A percentile compares a stretch with the other conserved stretches of the same genome.
These are phyloP conservation scores for Canavalia gladiata DNA, from an alignment of 306 rosid species.

Conservation along the genomic window DNA sequence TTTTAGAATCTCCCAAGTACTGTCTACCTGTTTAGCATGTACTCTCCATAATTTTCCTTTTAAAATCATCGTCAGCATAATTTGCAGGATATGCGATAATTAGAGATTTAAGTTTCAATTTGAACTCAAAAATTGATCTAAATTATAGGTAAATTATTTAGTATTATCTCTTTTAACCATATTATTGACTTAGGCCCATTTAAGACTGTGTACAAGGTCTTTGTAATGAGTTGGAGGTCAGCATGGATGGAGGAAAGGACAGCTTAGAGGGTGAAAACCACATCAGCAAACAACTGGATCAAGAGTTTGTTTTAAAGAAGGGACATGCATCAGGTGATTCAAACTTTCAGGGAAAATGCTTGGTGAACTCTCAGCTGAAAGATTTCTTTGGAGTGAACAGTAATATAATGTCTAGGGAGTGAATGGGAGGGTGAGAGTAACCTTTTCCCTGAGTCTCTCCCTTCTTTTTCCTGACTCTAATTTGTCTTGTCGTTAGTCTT, in stretches of 20 bases:
- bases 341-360: background rate
- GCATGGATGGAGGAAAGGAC: background rate
- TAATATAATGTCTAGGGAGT: background rate
- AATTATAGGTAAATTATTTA: background rate
- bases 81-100: background rate
- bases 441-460: background rate
- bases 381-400: background rate
- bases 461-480: background rate
- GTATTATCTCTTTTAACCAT: background rate
- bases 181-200: background rate
- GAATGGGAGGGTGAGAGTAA: background rate
- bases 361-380: background rate
- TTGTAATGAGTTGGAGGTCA: background rate
- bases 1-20: conserved; percentile 11
- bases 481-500: background rate
- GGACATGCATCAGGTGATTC: background rate
- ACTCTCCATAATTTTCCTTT: conserved; percentile 4
- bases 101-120: conserved; percentile 5
- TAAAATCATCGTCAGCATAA: background rate
- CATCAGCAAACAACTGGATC: background rate
- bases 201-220: background rate
- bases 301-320: background rate
- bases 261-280: background rate
- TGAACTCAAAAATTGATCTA: background rate
- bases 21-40: background rate